phyloP scores from a whole-genome alignment of 2,329 filamentous ascomycete genomes.

The Fusarium agapanthi region DNA sequence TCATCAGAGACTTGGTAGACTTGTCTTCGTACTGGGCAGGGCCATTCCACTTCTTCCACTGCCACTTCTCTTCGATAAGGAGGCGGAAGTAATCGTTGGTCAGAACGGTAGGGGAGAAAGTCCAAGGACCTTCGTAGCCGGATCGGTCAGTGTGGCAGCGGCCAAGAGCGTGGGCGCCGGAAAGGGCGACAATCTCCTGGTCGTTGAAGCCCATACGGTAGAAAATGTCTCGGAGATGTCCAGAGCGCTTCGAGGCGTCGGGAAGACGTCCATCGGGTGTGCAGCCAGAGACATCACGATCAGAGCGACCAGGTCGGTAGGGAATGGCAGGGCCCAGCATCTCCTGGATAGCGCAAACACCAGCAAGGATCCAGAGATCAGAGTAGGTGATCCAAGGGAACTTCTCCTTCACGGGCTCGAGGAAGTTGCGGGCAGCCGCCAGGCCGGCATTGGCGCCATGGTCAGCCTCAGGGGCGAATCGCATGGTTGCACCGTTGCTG shows the following conservation, averaged over 20 bases:
- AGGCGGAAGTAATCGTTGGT: slow-evolving; percentile 96
- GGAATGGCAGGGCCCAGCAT: slow-evolving; percentile 90
- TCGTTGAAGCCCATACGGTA: slow-evolving; percentile 98
- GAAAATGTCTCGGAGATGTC: slow-evolving; percentile 92
- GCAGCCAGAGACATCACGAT: slow-evolving; percentile 83
- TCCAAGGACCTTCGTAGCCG: slow-evolving; percentile 90
- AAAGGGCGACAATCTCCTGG: slow-evolving; percentile 92
- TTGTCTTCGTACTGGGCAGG: slow-evolving; percentile 90
- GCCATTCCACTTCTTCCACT: slow-evolving; percentile 89
- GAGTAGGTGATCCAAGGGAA: slow-evolving; percentile 98
- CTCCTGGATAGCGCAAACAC: slow-evolving; percentile 89
- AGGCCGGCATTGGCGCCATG: slow-evolving; percentile 96
- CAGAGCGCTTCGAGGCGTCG: slow-evolving; percentile 79
- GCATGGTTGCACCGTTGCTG: slow-evolving; percentile 97
- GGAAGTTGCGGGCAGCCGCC: slow-evolving; percentile 86
- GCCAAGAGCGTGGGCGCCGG: slow-evolving; percentile 86
- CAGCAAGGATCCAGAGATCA: slow-evolving; percentile 93
- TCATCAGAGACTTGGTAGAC: slow-evolving; percentile 89
- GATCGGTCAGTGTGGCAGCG: slow-evolving; percentile 90
- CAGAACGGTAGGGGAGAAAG: slow-evolving; percentile 87
- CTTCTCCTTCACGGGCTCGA: slow-evolving; percentile 87
- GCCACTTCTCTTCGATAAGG: slow-evolving; percentile 91
- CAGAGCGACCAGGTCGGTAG: slow-evolving; percentile 85
- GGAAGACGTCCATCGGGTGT: slow-evolving; percentile 90
- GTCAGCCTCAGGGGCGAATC: slow-evolving; percentile 86